phyloP scores from a whole-genome alignment of 108 stramenopile species.

The Pinguiococcus pyrenoidosus region DNA sequence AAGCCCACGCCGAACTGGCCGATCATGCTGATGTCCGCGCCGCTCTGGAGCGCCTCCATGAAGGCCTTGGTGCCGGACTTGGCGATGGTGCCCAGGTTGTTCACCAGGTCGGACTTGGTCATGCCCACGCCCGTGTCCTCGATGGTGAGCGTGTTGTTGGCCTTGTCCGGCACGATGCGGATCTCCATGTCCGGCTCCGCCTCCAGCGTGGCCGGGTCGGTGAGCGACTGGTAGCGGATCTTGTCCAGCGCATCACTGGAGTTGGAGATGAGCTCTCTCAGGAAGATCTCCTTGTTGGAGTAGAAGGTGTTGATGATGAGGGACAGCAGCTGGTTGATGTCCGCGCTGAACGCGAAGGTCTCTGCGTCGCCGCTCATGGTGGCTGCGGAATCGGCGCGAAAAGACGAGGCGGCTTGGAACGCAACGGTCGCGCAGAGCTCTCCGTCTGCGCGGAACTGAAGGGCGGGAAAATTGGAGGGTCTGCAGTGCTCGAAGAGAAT shows the following conservation, averaged over 20 bases:
- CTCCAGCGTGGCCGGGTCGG: constrained; percentile 84
- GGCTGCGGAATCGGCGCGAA: too few species aligned
- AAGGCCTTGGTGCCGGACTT: constrained; percentile 99
- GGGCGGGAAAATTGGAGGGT: too few species aligned
- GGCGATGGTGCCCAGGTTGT: constrained; percentile 99
- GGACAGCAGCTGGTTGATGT: constrained; percentile 99
- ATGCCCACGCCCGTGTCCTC: constrained; percentile 98
- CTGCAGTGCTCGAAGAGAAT: too few species aligned
- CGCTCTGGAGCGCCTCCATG: constrained; percentile 98
- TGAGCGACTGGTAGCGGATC: constrained; percentile 96
- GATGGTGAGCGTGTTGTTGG: constrained; percentile 97
- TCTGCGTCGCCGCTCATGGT: constrained; percentile 75
- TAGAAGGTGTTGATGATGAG: constrained; percentile 95
- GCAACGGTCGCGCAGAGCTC: too few species aligned
- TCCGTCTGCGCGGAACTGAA: too few species aligned
- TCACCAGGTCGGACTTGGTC: constrained; percentile 98
- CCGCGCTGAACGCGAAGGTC: constrained; percentile 98
- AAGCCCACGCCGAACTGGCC: constrained; percentile 99
- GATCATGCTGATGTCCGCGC: constrained; percentile 99
- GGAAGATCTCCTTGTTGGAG: constrained; percentile 96
- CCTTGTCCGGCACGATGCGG: constrained; percentile 95
- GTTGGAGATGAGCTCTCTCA: constrained; percentile 1
- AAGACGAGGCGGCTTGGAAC: too few species aligned
- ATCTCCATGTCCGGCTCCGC: constrained; percentile 87
- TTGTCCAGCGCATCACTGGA: constrained; percentile 74